Evolutionary conservation across 2,329 filamentous ascomycete genomes (phyloP).

Genomic region (Teratosphaeria gauchensis): DNA sequence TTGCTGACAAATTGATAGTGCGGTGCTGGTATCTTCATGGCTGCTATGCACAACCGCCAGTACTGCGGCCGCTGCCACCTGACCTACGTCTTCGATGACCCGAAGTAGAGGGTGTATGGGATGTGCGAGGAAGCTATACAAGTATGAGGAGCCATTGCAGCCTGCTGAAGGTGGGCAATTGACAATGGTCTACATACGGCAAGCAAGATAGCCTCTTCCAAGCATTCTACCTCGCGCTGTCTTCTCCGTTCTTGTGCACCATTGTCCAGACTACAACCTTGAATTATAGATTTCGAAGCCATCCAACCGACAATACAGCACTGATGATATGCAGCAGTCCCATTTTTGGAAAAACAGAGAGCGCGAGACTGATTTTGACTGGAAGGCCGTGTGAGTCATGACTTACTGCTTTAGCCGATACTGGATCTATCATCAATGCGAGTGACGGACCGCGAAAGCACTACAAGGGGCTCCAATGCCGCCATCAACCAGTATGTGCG

Average conservation of each 20-base stretch:
- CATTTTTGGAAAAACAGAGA: no score
- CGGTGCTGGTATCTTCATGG: conserved; percentile 99
- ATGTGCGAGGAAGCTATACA: background rate
- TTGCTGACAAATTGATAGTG: conserved; percentile 52
- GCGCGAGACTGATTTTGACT: no score
- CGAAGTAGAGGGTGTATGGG: conserved; percentile 18
- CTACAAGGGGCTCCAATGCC: no score
- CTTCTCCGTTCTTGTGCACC: background rate
- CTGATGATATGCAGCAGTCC: no score
- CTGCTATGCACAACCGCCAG: conserved; percentile 98
- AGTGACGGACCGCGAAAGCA: no score
- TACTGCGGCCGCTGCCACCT: conserved; percentile 74
- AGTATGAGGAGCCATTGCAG: background rate
- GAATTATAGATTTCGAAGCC: no score
- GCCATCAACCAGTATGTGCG: no score
- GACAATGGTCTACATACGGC: background rate
- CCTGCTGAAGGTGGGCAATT: background rate
- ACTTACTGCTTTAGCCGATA: no score
- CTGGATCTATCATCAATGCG: no score
- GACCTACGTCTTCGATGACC: conserved; percentile 61
- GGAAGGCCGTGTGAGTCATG: no score
- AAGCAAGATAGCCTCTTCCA: background rate
- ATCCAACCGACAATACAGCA: no score
- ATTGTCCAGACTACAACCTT: no score
- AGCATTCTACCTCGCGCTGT: background rate